These are phyloP conservation scores for Aureobasidium leucospermi DNA, from an alignment of 2,329 filamentous ascomycete species.

Conservation along the genomic window DNA sequence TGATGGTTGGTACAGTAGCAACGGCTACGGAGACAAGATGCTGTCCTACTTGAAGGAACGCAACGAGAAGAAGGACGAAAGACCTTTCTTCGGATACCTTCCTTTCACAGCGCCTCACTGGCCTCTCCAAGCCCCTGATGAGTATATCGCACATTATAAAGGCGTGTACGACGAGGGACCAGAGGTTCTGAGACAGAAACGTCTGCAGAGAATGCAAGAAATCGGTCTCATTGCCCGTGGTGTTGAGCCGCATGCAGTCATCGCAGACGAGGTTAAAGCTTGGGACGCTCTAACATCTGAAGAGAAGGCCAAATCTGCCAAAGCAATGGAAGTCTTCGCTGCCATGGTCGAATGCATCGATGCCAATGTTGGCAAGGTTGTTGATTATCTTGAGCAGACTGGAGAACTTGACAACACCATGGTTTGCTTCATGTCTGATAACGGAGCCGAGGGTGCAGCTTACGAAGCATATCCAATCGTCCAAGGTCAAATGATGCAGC, in stretches of 20 bases:
- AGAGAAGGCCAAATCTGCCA: constrained; percentile 42
- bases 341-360: constrained; percentile 60
- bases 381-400: constrained; percentile 48
- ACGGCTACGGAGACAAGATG: constrained; percentile 35
- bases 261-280: constrained; percentile 42
- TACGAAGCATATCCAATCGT: constrained; percentile 54
- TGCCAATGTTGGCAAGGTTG: constrained; percentile 51
- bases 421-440: constrained; percentile 57
- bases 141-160: constrained; percentile 50
- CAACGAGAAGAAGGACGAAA: constrained; percentile 28
- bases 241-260: constrained; percentile 45
- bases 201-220: constrained; percentile 49
- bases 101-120: constrained; percentile 58
- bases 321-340: constrained; percentile 55
- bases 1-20: constrained; percentile 31
- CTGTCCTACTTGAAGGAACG: constrained; percentile 31
- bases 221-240: constrained; percentile 48
- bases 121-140: constrained; percentile 53
- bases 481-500: constrained; percentile 46
- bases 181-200: constrained; percentile 46
- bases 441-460: constrained; percentile 53
- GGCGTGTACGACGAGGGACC: constrained; percentile 56
- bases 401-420: constrained; percentile 58
- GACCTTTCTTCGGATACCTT: constrained; percentile 53
- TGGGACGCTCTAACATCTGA: constrained; percentile 43